Evolutionary conservation across 1,284 basidiomycete genomes (phyloP).

Genomic region (Thelephora terrestris): DNA sequence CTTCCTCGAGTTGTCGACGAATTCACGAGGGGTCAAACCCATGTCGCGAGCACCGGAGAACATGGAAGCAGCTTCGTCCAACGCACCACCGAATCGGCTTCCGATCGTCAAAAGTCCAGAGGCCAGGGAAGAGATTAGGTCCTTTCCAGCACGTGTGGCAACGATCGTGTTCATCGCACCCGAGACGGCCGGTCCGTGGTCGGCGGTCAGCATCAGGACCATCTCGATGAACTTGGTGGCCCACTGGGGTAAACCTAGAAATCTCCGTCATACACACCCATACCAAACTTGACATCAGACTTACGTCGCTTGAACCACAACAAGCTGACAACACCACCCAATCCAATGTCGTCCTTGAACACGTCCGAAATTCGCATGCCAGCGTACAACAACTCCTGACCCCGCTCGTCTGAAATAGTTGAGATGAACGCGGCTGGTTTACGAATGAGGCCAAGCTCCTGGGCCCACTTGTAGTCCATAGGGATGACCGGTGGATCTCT

Average conservation of each 20-base stretch:
- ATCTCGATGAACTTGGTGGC: conserved; percentile 98
- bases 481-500: conserved; percentile 91
- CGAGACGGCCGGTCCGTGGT: conserved; percentile 96
- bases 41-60: conserved; percentile 88
- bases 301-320: conserved; percentile 94
- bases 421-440: conserved; percentile 99
- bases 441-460: conserved; percentile 94
- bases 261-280: neutral
- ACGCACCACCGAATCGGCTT: conserved; percentile 97
- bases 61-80: conserved; percentile 95
- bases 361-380: conserved; percentile 99
- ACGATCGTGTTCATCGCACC: conserved; percentile 99
- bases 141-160: conserved; percentile 97
- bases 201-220: conserved; percentile 98
- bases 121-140: conserved; percentile 92
- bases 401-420: conserved; percentile 98
- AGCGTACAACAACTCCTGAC: conserved; percentile 96
- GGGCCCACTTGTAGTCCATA: conserved; percentile 99
- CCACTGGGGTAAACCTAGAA: conserved; percentile 50
- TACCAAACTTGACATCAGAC: neutral
- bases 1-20: conserved; percentile 94
- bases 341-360: conserved; percentile 95
- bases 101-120: conserved; percentile 97
- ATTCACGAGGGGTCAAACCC: conserved; percentile 92
- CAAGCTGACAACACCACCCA: conserved; percentile 93